Evolutionary conservation across 1,139 yeast genomes (phyloP), one percentile per base, ranked within the genome.

Genomic region (Taphrina confusa): DNA sequence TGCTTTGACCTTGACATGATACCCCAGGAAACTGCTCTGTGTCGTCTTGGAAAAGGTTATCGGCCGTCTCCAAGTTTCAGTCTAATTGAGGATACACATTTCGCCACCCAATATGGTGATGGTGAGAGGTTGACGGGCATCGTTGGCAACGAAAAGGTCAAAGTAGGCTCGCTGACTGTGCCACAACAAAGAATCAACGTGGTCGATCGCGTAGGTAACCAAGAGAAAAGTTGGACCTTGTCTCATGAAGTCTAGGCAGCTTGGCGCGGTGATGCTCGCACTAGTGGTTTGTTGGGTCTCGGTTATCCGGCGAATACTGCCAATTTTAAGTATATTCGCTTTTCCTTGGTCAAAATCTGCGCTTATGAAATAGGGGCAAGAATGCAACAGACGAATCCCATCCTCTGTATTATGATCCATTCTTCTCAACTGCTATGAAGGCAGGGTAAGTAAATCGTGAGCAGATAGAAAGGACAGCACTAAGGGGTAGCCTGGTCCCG

Each of bases 231-330:
- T 9, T 36, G 16, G 14, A 14, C 40, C 8, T 11, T 9, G 14
- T 36, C 40, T 36, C 16, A 36, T 11, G 40, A 11, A 16, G 16
- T 6, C 11, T 8, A 45, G 34, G 50, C 50, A 22, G 49, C 47
- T 8, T 42, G 36, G 39, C 33, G 18, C 36, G 49, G 58, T 20
- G 58, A 54, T 31, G 42, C 36, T n/a, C 23, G 18, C 2, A 54
- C 51, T 2, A 44, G 51, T 54, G 58, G 58, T n/a, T 28, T 54
- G n/a, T 18, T 46, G 12, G 58, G 58, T 20, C 52, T 47, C 3
- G 52, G 52, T 2, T 16, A 20, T 33, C 42, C 52, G n/a, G 42
- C 52, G 6, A 47, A 16, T 20, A 47, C 52, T 9, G 25, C 52
- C 14, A 47, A 47, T 22, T 47, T 20, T 42, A 31, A 16, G 52